phyloP scores from a whole-genome alignment of 306 rosid species.

The Trichosanthes truncata region DNA sequence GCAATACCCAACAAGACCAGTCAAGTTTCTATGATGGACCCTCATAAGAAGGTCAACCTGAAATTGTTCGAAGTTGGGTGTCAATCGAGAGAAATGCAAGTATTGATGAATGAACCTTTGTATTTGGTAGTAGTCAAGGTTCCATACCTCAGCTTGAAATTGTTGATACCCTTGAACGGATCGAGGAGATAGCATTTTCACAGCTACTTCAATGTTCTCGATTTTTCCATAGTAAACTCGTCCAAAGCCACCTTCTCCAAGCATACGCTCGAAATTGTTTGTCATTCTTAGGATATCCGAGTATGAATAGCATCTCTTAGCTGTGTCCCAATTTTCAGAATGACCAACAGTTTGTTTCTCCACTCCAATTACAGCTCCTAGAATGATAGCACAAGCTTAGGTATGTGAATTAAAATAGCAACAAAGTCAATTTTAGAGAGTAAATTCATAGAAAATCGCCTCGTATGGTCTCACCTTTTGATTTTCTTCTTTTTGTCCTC shows the following conservation, averaged over 20 bases:
- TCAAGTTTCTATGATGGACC: constrained; percentile 48
- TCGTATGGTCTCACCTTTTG: background rate
- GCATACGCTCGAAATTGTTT: constrained; percentile 28
- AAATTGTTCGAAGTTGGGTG: background rate
- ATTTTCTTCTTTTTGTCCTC: constrained; percentile 10
- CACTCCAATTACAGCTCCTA: background rate
- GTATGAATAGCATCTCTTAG: constrained; percentile 30
- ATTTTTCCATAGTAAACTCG: constrained; percentile 34
- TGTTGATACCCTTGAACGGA: constrained; percentile 36
- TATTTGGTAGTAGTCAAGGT: background rate
- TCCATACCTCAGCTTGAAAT: constrained; percentile 41
- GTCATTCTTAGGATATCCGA: constrained; percentile 29
- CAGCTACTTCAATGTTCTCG: constrained; percentile 35
- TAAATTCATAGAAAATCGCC: background rate
- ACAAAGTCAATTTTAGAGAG: background rate
- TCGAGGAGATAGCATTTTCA: constrained; percentile 33
- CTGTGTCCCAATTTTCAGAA: constrained; percentile 17
- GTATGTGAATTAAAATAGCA: background rate
- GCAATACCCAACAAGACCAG: constrained; percentile 39
- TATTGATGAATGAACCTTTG: background rate
- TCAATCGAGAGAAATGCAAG: background rate
- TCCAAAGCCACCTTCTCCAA: constrained; percentile 47
- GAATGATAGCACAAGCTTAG: background rate
- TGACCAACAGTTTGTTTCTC: background rate
- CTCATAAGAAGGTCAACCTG: constrained; percentile 40